A percentile compares a stretch with the other conserved stretches of the same genome.
phyloP scores from a whole-genome alignment of 1,139 yeast genomes.

The Ogataea hybrid region DNA sequence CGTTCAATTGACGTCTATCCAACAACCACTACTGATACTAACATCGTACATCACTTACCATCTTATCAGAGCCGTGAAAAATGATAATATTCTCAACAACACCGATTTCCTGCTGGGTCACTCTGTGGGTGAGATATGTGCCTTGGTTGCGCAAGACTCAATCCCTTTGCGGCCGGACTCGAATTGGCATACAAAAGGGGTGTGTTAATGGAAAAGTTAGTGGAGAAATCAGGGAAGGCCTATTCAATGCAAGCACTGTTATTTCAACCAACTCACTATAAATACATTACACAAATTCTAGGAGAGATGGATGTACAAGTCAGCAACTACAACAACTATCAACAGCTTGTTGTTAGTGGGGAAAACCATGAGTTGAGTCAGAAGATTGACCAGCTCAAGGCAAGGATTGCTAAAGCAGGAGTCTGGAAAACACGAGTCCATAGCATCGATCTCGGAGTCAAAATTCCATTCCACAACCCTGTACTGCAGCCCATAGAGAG shows the following conservation, averaged over 20 bases:
- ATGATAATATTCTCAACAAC: constrained; percentile 22
- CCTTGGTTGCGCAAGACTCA: constrained; percentile 29
- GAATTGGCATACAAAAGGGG: constrained; percentile 31
- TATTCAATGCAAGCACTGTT: constrained; percentile 33
- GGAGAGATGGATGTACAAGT: constrained; percentile 22
- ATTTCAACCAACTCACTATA: constrained; percentile 27
- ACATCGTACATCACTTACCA: constrained; percentile 27
- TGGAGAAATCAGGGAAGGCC: constrained; percentile 10
- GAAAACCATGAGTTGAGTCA: constrained; percentile 13
- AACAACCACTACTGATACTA: constrained; percentile 35
- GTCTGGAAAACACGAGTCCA: constrained; percentile 26
- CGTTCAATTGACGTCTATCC: constrained; percentile 30
- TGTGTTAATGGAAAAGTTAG: constrained; percentile 30
- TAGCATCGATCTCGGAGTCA: constrained; percentile 27
- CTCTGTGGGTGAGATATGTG: constrained; percentile 35
- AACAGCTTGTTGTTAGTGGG: constrained; percentile 36
- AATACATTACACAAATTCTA: constrained; percentile 17
- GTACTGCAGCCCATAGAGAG: constrained; percentile 26
- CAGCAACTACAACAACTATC: constrained; percentile 34
- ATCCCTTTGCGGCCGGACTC: constrained; percentile 29
- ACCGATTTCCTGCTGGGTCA: constrained; percentile 34
- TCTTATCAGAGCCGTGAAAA: constrained; percentile 19
- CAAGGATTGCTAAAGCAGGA: constrained; percentile 14
- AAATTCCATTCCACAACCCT: constrained; percentile 33
- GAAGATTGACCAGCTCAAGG: constrained; percentile 17